Conservation (phyloP, 2,329 filamentous ascomycete species). For the Alternaria sp. region DNA sequence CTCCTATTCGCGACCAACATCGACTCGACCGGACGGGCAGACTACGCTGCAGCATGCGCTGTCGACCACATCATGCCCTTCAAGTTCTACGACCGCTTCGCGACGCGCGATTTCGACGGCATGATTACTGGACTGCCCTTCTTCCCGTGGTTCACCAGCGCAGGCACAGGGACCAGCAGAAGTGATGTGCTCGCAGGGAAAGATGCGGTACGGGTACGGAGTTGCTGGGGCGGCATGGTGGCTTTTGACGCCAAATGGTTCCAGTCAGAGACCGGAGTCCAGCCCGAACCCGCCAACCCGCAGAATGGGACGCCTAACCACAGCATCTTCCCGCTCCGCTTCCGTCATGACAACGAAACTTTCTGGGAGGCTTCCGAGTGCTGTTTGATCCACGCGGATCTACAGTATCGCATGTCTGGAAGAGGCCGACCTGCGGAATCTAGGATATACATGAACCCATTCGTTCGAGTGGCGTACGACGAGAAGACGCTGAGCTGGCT, state of each 20-base stretch:
- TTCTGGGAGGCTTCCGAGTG: slow-evolving; percentile 58
- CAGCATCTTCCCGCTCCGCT: slow-evolving; percentile 50
- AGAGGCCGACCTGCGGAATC: slow-evolving; percentile 52
- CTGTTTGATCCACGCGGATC: slow-evolving; percentile 56
- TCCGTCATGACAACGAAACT: slow-evolving; percentile 50
- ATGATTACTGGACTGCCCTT: slow-evolving; percentile 68
- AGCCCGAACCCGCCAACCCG: slow-evolving; percentile 21
- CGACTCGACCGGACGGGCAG: slow-evolving; percentile 56
- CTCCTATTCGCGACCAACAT: slow-evolving; percentile 69
- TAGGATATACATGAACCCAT: slow-evolving; percentile 77
- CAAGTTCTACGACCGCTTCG: slow-evolving; percentile 76
- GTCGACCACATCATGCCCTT: slow-evolving; percentile 73
- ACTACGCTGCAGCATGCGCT: slow-evolving; percentile 73
- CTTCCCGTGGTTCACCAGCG: slow-evolving; percentile 70
- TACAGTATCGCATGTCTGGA: slow-evolving; percentile 47
- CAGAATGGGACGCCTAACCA: slow-evolving; percentile 13
- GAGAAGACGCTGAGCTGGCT: slow-evolving; percentile 64
- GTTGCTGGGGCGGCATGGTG: slow-evolving; percentile 81
- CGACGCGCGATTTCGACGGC: slow-evolving; percentile 70
- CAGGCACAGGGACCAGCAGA: slow-evolving; percentile 60
- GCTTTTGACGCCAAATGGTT: slow-evolving; percentile 68
- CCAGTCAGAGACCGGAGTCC: slow-evolving; percentile 48
- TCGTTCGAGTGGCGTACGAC: slow-evolving; percentile 73
- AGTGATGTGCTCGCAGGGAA: slow-evolving; percentile 66
- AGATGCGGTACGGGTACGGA: slow-evolving; percentile 71